Evolutionary conservation across 208 protist genomes (phyloP), one percentile per base, ranked within the genome.

Genomic region (Crithidia expoeki): DNA sequence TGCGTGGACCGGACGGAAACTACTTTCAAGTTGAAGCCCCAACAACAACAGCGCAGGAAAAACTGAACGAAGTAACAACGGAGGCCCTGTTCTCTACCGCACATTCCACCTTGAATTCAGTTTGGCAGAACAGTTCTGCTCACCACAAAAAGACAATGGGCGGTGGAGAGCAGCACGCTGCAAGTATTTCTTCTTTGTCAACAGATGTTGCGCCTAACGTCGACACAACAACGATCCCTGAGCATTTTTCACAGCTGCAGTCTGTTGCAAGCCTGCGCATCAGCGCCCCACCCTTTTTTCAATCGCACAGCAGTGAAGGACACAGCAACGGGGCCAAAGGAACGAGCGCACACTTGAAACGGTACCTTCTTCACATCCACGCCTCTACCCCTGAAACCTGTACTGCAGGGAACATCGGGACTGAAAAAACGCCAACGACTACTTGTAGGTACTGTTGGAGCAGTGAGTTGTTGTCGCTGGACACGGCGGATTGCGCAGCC

Each of bases 1-100:
- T 76, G 23, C 64, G 57, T 32, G 71, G 71, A 2, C 34, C 34
- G 14, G 63, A 76, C 55, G 71, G 71, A 12, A 32, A 33, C 38
- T 42, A 46, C 27, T 50, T 76, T 33, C 36, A 68, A 40, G 72
- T 72, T 7, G 27, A 46, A n/a, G 16, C 59, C 2, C 23, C 49
- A 16, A 6, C 44, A 34, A 4, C 66, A 11, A 0, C 23, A 9
- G 17, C 21, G n/a, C 32, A 16, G 32, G 12, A 40, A 34, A 44
- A 2, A 46, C 2, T 28, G 49, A 19, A 38, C 6, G 16, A 62
- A 14, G 19, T 14, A 1, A 32, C 11, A 10, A 42, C 10, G 47
- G 16, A 6, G 11, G 11, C 47, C 11, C 27, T 21, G 16, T 28
- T 16, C 40, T 61, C 32, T 19, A 57, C 46, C 0, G 65, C 12